Percentiles rank a stretch among this genome's conserved stretches.
Conservation (phyloP, 805 yeast species). For the Saccharomycopsis sp. region DNA sequence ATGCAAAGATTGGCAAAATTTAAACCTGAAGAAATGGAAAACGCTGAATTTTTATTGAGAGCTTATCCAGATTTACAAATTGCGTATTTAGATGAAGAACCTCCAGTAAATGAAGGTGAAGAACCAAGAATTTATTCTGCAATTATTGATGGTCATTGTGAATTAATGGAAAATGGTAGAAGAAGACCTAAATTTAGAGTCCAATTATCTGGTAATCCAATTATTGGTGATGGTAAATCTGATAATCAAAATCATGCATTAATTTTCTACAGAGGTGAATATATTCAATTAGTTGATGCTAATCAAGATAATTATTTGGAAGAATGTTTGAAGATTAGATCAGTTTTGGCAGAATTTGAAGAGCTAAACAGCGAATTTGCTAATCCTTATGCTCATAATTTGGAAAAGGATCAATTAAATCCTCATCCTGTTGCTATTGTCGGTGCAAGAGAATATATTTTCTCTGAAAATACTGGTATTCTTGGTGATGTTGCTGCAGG, state of each 20-base stretch:
- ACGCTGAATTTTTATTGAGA: conserved; percentile 57
- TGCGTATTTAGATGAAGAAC: conserved; percentile 47
- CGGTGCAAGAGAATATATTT: conserved; percentile 93
- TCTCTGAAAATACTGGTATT: conserved; percentile 87
- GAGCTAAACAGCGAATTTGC: conserved; percentile 50
- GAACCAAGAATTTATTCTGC: conserved; percentile 50
- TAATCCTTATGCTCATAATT: conserved; percentile 58
- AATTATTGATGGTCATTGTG: conserved; percentile 54
- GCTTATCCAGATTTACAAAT: conserved; percentile 64
- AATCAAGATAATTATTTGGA: conserved; percentile 94
- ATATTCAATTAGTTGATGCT: conserved; percentile 91
- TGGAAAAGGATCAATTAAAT: conserved; percentile 32
- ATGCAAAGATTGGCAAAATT: conserved; percentile 80
- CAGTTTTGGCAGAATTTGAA: conserved; percentile 86
- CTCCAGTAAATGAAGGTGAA: conserved; percentile 24
- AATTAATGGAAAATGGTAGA: conserved; percentile 48
- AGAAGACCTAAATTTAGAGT: conserved; percentile 59
- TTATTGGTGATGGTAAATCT: conserved; percentile 92
- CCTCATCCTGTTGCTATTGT: conserved; percentile 74
- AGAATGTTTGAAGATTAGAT: conserved; percentile 85
- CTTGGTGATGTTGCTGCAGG: conserved; percentile 97
- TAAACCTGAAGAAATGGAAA: conserved; percentile 55
- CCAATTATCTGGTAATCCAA: conserved; percentile 88
- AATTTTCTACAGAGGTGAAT: conserved; percentile 87
- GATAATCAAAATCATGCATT: conserved; percentile 90